A percentile compares a stretch with the other conserved stretches of the same genome.
Evolutionary conservation across 73 alveolate genomes (phyloP).

Genomic region (Paramecium tetraurelia): DNA sequence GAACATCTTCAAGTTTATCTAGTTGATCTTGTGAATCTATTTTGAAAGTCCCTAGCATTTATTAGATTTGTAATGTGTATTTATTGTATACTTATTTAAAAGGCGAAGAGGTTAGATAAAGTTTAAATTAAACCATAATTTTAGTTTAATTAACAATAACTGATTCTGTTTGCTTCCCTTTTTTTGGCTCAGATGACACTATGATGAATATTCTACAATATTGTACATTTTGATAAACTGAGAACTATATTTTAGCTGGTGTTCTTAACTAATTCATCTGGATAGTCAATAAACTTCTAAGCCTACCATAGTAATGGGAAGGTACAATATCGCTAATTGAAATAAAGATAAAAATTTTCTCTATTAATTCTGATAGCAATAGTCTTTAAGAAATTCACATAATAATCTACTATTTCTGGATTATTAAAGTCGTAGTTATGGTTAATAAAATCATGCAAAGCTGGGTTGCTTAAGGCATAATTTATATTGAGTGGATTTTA

Average conservation of each 20-base stretch:
- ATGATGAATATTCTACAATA: not conserved
- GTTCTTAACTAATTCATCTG: not conserved
- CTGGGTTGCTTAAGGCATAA: conserved; percentile 63
- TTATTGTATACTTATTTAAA: not conserved
- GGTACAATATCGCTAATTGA: conserved; percentile 45
- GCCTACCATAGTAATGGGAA: conserved; percentile 71
- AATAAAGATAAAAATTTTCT: conserved; percentile 51
- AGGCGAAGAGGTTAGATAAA: not conserved
- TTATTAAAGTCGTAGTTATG: conserved; percentile 65
- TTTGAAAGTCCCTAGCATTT: not conserved
- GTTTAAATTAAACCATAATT: not conserved
- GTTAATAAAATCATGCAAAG: conserved; percentile 62
- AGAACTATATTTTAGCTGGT: not conserved
- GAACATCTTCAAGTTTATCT: not conserved
- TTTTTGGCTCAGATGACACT: not conserved
- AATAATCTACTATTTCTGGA: conserved; percentile 74
- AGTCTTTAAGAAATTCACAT: conserved; percentile 65
- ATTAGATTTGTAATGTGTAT: not conserved
- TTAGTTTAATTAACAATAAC: not conserved
- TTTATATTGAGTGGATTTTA: conserved; percentile 36
- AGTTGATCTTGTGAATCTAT: not conserved
- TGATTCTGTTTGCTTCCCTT: not conserved
- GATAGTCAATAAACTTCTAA: conserved; percentile 32
- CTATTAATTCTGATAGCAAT: conserved; percentile 65
- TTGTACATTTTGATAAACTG: not conserved